Evolutionary conservation across 768 basidiomycete genomes (phyloP), one percentile per base, ranked within the genome.

Genomic region (Rhodotorula sphaerocarpa): DNA sequence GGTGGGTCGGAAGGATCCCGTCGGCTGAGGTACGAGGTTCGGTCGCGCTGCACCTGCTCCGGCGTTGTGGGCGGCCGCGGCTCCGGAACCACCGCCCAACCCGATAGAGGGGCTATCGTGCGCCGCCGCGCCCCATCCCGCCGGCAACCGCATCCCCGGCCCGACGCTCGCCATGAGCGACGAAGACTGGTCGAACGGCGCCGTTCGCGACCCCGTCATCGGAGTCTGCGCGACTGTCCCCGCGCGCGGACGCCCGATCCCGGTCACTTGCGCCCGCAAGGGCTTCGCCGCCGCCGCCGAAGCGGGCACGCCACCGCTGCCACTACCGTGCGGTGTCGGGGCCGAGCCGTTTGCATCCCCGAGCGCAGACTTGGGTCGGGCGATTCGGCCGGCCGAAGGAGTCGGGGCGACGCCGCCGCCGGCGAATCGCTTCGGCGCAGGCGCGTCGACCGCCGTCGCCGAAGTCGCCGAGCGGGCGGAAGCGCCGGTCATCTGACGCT

Each of bases 401-500:
- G 54, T 36, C 25, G 43, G 46, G 31, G 55, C 61, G 3, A 23
- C 30, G 2, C 31, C 15, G n/a, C 50, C 57, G 5, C 52, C 31
- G 9, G 54, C 57, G 28, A 50, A 52, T 3, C 61, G 54, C 45
- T 68, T 64, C 34, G 66, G 44, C 11, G 63, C 48, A 2, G 62
- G 59, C 16, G 55, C 47, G 12, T 30, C 47, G 2, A 36, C n/a
- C 9, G 55, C 36, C 10, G 48, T 21, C 14, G 55, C 18, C 16
- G 50, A 57, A 3, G 50, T 39, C 11, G 39, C 45, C 1, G 63
- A 50, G 39, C 44, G 30, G 14, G 21, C 27, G 1, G 59, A 55
- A 0, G 46, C 56, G 55, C 67, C 67, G 7, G 67, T 68, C 62
- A 68, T 68, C 54, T 68, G 67, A 7, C 67, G 67, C 34, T 68